Conservation (phyloP, 208 protist species). For the Trypanosoma brucei region DNA sequence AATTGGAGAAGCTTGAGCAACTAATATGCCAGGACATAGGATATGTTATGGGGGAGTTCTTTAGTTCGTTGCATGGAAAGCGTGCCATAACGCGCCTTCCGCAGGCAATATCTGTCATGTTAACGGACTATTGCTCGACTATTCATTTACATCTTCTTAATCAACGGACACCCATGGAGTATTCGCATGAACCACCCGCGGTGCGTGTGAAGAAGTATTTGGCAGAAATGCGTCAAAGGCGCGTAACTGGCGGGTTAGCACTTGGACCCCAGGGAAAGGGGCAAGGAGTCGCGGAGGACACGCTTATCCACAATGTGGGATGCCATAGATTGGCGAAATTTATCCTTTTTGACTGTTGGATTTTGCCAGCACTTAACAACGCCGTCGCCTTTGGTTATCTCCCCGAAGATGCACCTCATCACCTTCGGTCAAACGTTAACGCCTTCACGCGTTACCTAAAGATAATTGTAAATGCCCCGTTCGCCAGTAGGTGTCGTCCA, state of each 20-base stretch:
- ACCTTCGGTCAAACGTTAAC: constrained; percentile 86
- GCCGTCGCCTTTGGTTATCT: constrained; percentile 60
- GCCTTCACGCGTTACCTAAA: constrained; percentile 88
- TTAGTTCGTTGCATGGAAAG: constrained; percentile 65
- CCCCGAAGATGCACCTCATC: constrained; percentile 50
- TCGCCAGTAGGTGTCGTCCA: constrained; percentile 30
- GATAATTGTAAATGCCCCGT: constrained; percentile 75
- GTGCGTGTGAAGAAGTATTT: constrained; percentile 30
- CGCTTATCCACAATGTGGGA: constrained; percentile 69
- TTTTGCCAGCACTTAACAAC: constrained; percentile 80
- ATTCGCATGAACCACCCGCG: constrained; percentile 19
- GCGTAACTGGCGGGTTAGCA: constrained; percentile 11
- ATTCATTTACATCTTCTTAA: constrained; percentile 77
- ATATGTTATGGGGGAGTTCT: constrained; percentile 78
- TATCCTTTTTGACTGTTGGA: constrained; percentile 87
- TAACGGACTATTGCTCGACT: constrained; percentile 72
- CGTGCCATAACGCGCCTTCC: constrained; percentile 64
- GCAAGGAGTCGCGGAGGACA: constrained; percentile 24
- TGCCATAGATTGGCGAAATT: constrained; percentile 76
- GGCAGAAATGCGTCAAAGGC: constrained; percentile 42
- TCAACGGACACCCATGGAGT: constrained; percentile 25
- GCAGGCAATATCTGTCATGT: constrained; percentile 65
- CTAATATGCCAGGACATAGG: constrained; percentile 83
- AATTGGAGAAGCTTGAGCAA: constrained; percentile 60
- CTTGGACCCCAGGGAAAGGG: constrained; percentile 12